phyloP scores from a whole-genome alignment of 495 filamentous ascomycete species.

The Penicillium turbatum region DNA sequence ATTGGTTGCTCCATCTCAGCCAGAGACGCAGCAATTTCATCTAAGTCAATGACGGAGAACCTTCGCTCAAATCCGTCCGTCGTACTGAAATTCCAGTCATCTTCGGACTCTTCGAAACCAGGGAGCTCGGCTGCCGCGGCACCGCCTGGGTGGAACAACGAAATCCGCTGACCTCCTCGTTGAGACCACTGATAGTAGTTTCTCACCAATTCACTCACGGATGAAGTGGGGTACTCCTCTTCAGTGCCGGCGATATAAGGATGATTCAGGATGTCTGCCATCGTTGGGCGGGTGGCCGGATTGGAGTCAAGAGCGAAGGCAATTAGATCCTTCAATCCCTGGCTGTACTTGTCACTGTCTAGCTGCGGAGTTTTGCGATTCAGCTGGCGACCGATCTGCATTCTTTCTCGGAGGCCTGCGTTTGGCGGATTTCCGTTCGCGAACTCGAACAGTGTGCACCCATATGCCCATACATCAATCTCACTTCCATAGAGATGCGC shows the following conservation, averaged over 20 bases:
- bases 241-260: slow-evolving; percentile 53
- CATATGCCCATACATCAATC: slow-evolving; percentile 95
- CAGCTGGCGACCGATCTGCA: slow-evolving; percentile 60
- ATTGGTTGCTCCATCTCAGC: slow-evolving; percentile 37
- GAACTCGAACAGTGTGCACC: slow-evolving; percentile 85
- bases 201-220: slow-evolving; percentile 67
- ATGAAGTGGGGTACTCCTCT: slow-evolving; percentile 63
- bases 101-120: slow-evolving; percentile 39
- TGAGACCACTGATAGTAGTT: slow-evolving; percentile 84
- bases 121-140: slow-evolving; percentile 59
- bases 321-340: slow-evolving; percentile 68
- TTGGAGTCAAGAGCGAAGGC: slow-evolving; percentile 74
- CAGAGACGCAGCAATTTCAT: slow-evolving; percentile 41
- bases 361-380: slow-evolving; percentile 60
- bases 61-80: slow-evolving; percentile 75
- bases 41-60: slow-evolving; percentile 45
- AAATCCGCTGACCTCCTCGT: slow-evolving; percentile 75
- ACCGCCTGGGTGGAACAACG: slow-evolving; percentile 73
- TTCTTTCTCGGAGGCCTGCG: slow-evolving; percentile 41
- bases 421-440: slow-evolving; percentile 83
- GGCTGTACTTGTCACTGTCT: slow-evolving; percentile 70
- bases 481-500: slow-evolving; percentile 56
- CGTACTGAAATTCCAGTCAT: slow-evolving; percentile 92
- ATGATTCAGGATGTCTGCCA: slow-evolving; percentile 46
- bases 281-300: slow-evolving; percentile 67